Evolutionary conservation across 2,329 filamentous ascomycete species (phyloP).

Genomic region (Atkinsonella hypoxylon): DNA sequence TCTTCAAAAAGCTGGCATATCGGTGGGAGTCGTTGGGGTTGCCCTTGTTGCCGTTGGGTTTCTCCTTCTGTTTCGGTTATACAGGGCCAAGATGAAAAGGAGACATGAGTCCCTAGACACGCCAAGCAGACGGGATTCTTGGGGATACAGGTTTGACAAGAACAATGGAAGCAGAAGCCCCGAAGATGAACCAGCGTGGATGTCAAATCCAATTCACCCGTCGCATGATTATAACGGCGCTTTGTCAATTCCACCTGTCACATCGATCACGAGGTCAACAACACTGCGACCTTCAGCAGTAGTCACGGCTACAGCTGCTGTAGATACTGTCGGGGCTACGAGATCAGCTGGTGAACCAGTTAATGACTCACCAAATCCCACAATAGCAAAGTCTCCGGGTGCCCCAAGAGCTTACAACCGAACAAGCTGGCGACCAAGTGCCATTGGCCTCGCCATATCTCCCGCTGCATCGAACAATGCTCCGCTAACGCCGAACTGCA

Average conservation of each 20-base stretch:
- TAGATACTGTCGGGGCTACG: neutral
- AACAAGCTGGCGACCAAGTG: constrained; percentile 21
- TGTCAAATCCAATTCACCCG: constrained; percentile 13
- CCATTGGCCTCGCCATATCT: constrained; percentile 35
- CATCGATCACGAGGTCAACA: neutral
- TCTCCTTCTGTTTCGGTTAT: constrained; percentile 30
- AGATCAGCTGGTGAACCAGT: neutral
- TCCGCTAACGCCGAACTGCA: constrained; percentile 13
- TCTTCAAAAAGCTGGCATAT: constrained; percentile 45
- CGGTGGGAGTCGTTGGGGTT: constrained; percentile 39
- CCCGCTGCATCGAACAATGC: constrained; percentile 14
- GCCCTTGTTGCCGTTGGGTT: constrained; percentile 35
- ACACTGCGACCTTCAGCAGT: neutral
- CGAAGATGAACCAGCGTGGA: constrained; percentile 13
- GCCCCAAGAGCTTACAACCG: constrained; percentile 14
- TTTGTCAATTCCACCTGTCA: neutral
- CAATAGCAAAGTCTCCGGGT: constrained; percentile 4
- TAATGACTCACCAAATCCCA: constrained; percentile 7
- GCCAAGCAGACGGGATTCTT: constrained; percentile 20
- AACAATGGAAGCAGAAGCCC: constrained; percentile 10
- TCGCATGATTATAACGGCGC: constrained; percentile 11
- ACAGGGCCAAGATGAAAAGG: constrained; percentile 28
- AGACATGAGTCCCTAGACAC: constrained; percentile 5
- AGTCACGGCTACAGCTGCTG: neutral
- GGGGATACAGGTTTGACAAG: constrained; percentile 20